Evolutionary conservation across 495 filamentous ascomycete species (phyloP).

Genomic region (Neurospora discreta): DNA sequence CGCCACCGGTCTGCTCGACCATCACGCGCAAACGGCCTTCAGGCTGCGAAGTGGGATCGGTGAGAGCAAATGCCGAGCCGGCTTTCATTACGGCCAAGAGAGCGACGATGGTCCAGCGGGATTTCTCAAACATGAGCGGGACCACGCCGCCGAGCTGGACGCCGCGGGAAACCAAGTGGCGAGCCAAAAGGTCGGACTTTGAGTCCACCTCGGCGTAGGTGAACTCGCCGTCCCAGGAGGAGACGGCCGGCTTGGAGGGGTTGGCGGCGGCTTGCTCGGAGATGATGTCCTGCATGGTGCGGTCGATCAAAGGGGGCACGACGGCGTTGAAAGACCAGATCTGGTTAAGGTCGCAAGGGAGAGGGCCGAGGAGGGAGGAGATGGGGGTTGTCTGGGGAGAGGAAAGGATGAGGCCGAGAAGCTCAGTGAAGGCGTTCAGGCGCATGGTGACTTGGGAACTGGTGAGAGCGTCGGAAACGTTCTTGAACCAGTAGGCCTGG

Average conservation of each 20-base stretch:
- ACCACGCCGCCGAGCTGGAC: conserved; percentile 36
- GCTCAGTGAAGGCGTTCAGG: conserved; percentile 4
- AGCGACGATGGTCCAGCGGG: conserved; percentile 38
- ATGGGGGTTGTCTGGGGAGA: background rate
- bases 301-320: conserved; percentile 24
- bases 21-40: conserved; percentile 42
- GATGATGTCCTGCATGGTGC: conserved; percentile 32
- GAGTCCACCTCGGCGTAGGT: conserved; percentile 44
- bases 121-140: conserved; percentile 47
- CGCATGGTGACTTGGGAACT: conserved; percentile 1
- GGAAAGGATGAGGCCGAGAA: background rate
- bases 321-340: conserved; percentile 31
- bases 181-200: conserved; percentile 37
- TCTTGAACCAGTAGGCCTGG: conserved; percentile 2
- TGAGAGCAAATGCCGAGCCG: conserved; percentile 33
- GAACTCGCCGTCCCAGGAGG: conserved; percentile 48
- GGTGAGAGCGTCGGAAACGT: background rate
- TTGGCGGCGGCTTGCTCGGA: conserved; percentile 15
- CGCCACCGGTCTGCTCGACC: conserved; percentile 37
- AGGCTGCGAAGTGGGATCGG: conserved; percentile 29
- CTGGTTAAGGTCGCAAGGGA: conserved; percentile 16
- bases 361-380: conserved; percentile 3
- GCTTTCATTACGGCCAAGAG: conserved; percentile 44
- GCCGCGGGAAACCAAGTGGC: conserved; percentile 27
- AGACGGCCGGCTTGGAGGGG: conserved; percentile 23